Evolutionary conservation across 495 filamentous ascomycete genomes (phyloP), one percentile per base, ranked within the genome.

Genomic region (Penicillium desertorum): DNA sequence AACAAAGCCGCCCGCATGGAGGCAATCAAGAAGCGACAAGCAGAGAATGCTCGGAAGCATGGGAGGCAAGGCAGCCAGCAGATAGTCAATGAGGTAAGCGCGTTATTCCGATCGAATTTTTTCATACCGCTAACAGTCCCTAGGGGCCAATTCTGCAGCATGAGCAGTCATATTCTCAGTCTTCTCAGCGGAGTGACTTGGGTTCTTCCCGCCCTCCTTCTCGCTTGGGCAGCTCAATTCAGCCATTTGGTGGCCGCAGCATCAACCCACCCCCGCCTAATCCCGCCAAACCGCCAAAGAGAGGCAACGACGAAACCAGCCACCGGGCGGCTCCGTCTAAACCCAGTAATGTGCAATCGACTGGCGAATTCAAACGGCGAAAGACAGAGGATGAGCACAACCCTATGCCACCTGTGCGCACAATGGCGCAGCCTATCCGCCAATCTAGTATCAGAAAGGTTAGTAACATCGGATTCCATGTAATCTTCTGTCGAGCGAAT

Each of bases 361-460:
- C 78, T 37, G 73, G 74, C 19, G 83, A 83, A 9, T 64, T 75
- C 22, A 86, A 86, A 62, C 78, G 84, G 55, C 72, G 81, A 36
- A 80, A 79, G 57, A 86, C 84, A 1, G 79, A 84, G 46, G 83
- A 84, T 60, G 83, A 86, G 54, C 76, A 82, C 44, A 72, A 71
- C 54, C 71, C 71, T 36, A 64, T 66, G 58, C 60, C 71, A 50
- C 66, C 70, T 4, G 66, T 81, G 42, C 76, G 81, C 55, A 75
- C 89, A 47, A 93, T 89, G 76, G 87, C 85, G 20, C 89, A 91
- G 45, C 91, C 92, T 12, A 89, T 94, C 54, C 84, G 92, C 53
- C 89, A 91, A 59, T 91, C 90, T 2, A 85, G 76, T 52, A 89
- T 89, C 53, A 85, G 87, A 60, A 92, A 90, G 82, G 88, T 89